A percentile compares a stretch with the other conserved stretches of the same genome.
Conservation (phyloP, 1,139 yeast species). For the Arxiozyma slooffiae region DNA sequence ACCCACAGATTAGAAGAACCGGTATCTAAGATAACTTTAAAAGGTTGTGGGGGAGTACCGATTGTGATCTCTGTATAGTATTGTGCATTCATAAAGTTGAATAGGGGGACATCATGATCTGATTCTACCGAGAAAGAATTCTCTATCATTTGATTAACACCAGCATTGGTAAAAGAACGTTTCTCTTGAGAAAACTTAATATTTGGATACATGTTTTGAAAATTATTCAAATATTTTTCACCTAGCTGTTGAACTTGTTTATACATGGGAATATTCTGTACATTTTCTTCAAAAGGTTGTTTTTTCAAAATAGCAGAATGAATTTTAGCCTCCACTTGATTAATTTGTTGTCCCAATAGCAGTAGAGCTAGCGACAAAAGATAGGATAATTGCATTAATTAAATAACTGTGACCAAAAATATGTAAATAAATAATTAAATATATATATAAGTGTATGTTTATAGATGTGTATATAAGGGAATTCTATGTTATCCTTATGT, state of each 20-base stretch:
- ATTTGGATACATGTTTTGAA: conserved; percentile 38
- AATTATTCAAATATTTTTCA: conserved; percentile 56
- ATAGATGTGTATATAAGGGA: too few species aligned
- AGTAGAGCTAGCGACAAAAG: conserved; percentile 63
- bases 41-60: conserved; percentile 88
- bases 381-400: conserved; percentile 50
- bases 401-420: too few species aligned
- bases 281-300: conserved; percentile 44
- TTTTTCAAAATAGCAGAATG: conserved; percentile 57
- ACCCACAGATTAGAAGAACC: conserved; percentile 97
- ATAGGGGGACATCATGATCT: conserved; percentile 67
- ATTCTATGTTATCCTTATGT: too few species aligned
- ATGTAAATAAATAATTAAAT: too few species aligned
- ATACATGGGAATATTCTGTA: conserved; percentile 48
- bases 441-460: too few species aligned
- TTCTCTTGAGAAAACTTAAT: conserved; percentile 18
- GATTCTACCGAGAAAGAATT: conserved; percentile 9
- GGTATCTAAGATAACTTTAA: conserved; percentile 86
- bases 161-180: conserved; percentile 18
- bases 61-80: conserved; percentile 80
- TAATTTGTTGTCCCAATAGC: conserved; percentile 34
- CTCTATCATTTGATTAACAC: conserved; percentile 6
- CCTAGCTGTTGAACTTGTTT: conserved; percentile 65
- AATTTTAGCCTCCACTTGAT: conserved; percentile 47
- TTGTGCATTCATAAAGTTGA: conserved; percentile 90